Conservation (phyloP, 768 basidiomycete genomes). For the Mycena crocata region DNA sequence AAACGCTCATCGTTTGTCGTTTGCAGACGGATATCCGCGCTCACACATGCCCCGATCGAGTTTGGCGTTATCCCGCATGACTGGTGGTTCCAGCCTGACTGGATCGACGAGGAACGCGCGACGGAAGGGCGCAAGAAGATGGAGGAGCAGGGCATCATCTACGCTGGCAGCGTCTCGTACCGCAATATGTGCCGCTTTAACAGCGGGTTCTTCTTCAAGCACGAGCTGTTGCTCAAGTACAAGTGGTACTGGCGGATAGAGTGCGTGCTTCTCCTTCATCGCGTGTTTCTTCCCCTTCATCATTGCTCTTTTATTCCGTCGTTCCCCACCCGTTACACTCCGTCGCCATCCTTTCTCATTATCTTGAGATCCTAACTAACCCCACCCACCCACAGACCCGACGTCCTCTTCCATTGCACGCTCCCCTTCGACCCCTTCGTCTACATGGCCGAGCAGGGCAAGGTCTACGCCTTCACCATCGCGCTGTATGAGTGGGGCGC, state of each 20-base stretch:
- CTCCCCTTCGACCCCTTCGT: conserved; percentile 74
- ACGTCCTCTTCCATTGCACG: conserved; percentile 82
- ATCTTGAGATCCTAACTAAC: not conserved
- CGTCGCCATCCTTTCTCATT: not conserved
- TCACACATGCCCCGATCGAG: conserved; percentile 47
- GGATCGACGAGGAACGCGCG: conserved; percentile 79
- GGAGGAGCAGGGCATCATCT: conserved; percentile 60
- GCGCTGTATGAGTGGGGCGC: conserved; percentile 78
- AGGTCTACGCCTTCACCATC: conserved; percentile 81
- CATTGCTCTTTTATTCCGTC: not conserved
- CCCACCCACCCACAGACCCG: conserved; percentile 49
- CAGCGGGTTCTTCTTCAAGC: conserved; percentile 81
- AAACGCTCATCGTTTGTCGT: not conserved
- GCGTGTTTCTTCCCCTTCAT: not conserved
- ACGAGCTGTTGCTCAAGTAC: conserved; percentile 73
- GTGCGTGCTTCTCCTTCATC: conserved; percentile 32
- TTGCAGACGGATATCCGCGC: conserved; percentile 43
- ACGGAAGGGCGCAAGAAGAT: conserved; percentile 68
- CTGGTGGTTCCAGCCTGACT: conserved; percentile 80
- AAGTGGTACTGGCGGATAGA: conserved; percentile 87
- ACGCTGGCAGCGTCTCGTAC: conserved; percentile 57
- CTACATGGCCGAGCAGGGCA: conserved; percentile 76
- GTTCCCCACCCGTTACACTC: not conserved
- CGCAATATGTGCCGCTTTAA: conserved; percentile 81
- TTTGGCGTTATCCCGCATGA: conserved; percentile 77